phyloP scores from a whole-genome alignment of 2,329 filamentous ascomycete genomes.

The Stenocarpella maydis region DNA sequence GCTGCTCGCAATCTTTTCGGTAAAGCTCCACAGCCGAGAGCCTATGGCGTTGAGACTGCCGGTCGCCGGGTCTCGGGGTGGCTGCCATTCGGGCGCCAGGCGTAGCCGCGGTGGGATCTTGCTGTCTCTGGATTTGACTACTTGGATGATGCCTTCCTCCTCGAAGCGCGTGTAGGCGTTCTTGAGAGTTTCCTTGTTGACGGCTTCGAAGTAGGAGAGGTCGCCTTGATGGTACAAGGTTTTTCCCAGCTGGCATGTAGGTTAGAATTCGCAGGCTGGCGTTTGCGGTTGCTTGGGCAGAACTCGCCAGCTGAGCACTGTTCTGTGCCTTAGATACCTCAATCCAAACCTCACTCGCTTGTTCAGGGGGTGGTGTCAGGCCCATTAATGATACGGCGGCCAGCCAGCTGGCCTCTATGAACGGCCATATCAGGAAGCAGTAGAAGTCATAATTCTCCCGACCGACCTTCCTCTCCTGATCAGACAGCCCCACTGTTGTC shows the following conservation, averaged over 20 bases:
- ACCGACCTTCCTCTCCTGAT: constrained; percentile 77
- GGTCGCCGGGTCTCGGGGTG: constrained; percentile 68
- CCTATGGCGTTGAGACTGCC: constrained; percentile 74
- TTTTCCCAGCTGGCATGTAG: constrained; percentile 76
- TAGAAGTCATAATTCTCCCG: constrained; percentile 98
- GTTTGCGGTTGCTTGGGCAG: constrained; percentile 19
- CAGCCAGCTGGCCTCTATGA: constrained; percentile 94
- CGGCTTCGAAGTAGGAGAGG: constrained; percentile 95
- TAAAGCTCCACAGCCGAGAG: constrained; percentile 84
- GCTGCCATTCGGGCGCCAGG: constrained; percentile 78
- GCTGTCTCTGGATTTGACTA: constrained; percentile 73
- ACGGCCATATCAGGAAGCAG: constrained; percentile 98
- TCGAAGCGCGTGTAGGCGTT: constrained; percentile 90
- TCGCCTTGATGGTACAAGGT: constrained; percentile 98
- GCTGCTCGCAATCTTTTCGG: constrained; percentile 82
- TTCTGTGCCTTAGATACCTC: constrained; percentile 80
- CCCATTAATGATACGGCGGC: constrained; percentile 89
- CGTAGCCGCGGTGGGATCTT: constrained; percentile 70
- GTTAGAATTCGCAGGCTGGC: neutral
- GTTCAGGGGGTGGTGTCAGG: constrained; percentile 73
- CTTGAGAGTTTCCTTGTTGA: constrained; percentile 97
- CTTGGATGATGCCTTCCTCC: constrained; percentile 86
- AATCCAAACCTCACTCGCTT: constrained; percentile 77
- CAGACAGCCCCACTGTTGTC: constrained; percentile 76
- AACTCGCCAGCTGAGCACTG: constrained; percentile 77